Evolutionary conservation across 2,329 filamentous ascomycete species (phyloP), one percentile per base, ranked within the genome.

Genomic region (Claviceps sorghi): DNA sequence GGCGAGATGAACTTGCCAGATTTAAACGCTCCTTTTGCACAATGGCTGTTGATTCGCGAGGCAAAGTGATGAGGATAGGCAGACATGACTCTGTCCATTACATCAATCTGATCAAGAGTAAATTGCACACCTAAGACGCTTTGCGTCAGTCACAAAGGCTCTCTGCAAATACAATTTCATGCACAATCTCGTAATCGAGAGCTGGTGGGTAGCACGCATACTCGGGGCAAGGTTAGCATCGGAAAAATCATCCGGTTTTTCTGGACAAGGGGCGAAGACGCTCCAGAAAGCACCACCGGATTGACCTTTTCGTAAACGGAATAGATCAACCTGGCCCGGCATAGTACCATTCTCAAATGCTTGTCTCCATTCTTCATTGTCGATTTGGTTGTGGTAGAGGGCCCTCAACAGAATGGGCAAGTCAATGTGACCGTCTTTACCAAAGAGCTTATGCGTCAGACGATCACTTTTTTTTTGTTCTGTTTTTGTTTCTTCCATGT

Each of bases 221-320:
- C 83, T 83, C 8, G 75, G 66, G 6, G 77, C 78, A 62, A 90
- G 90, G 61, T 81, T 85, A 51, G 75, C 77, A 60, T 89, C 78
- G 0, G 84, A 85, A 61, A 87, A 89, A 66, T 94, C 81, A 4
- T 76, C 76, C 47, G 79, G 80, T 60, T 91, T 80, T 11, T 67
- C 65, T 0, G 90, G 89, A 62, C 90, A 96, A 0, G 79, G 79
- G 42, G 85, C 80, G 61, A 77, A 97, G 10, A 93, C 88, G 63
- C 84, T 90, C 91, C 90, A 96, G 65, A 96, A 96, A n/a, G 86
- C 83, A 52, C 89, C 91, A 41, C 89, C 89, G 56, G 84, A 80
- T 58, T 76, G 74, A 1, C 90, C 89, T 49, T 79, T 67, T 38
- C 78, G 74, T 48, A 95, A 74, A 5, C 90, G 80, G 1, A 84